Percentiles rank a stretch among this genome's conserved stretches.
These are phyloP conservation scores for Fusarium nisikadoi DNA, from an alignment of 2,329 filamentous ascomycete genomes.

Conservation along the genomic window DNA sequence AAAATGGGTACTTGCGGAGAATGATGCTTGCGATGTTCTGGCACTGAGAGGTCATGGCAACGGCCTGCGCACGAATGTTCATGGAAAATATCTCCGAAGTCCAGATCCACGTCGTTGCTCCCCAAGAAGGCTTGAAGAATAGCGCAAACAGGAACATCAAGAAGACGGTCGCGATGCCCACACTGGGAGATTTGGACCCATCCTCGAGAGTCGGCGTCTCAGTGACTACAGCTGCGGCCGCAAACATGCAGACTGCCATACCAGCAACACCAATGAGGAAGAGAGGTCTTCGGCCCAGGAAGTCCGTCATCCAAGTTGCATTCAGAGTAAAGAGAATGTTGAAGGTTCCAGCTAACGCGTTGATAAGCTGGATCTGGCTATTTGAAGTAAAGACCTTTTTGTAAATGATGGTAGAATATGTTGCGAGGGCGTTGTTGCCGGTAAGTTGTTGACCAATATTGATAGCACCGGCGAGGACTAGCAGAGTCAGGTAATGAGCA, in stretches of 20 bases:
- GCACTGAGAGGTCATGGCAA: conserved; percentile 53
- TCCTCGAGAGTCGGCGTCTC: conserved; percentile 59
- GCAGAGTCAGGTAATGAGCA: conserved; percentile 59
- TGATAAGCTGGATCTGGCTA: conserved; percentile 74
- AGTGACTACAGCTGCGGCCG: conserved; percentile 57
- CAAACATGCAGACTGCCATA: conserved; percentile 75
- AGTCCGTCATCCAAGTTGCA: conserved; percentile 77
- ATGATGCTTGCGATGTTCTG: conserved; percentile 6
- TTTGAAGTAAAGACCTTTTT: conserved; percentile 70
- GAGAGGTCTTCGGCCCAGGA: conserved; percentile 74
- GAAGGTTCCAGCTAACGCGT: conserved; percentile 76
- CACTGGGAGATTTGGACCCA: conserved; percentile 63
- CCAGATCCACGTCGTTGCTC: conserved; percentile 76
- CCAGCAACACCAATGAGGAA: conserved; percentile 74
- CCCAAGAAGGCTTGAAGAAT: conserved; percentile 76
- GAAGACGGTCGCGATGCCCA: conserved; percentile 74
- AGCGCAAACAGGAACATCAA: conserved; percentile 72
- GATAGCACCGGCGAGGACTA: conserved; percentile 70
- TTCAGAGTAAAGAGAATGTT: conserved; percentile 78
- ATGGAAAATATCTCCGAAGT: conserved; percentile 65
- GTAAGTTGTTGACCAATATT: conserved; percentile 77
- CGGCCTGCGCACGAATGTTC: conserved; percentile 76
- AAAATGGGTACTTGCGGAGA: background rate
- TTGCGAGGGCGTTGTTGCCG: conserved; percentile 76
- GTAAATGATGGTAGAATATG: conserved; percentile 77